Base-by-base conservation (phyloP, 2,329 filamentous ascomycete genomes). In the Simplicillium aogashimaense region DNA sequence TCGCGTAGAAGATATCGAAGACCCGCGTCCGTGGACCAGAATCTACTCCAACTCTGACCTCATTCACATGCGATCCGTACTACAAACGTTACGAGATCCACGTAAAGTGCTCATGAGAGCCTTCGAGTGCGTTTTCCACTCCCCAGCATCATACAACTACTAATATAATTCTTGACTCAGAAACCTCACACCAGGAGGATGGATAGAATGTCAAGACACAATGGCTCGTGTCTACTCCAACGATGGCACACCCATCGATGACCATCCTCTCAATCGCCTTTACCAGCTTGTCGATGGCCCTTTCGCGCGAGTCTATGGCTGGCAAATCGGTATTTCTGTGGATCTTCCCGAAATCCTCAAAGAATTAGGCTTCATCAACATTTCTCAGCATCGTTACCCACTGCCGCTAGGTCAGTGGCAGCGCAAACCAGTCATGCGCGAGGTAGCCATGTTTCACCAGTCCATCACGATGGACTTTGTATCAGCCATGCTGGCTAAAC, bases 31-130 rank as follows among this genome's bases (percentile, higher is more conserved):
- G 7, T 60, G 58, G 58, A 58, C 56, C 3, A 58, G 44, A 18
- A 59, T 60, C 13, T 64, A 64, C 38, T 43, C 44, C 17, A 48
- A 54, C 34, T 53, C 75, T 46, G 74, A 78, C 49, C 67, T 71
- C 42, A 69, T 80, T 35, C 73, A 78, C 49, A 54, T 66, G 16
- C 63, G 75, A 36, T 64, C 71, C 16, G 59, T 79, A 51, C 60
- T 66, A 6, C 66, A 66, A 16, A 69, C 66, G 25, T 64, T 80
- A 35, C 57, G 63, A 12, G 59, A 77, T 49, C 76, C 74, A 54
- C 59, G 60, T 3, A 57, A 57, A 16, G 55, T 80, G 36, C 54
- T 78, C 35, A 46, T 59, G 29, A 65, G 73, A 47, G 64, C 66
- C 11, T 73, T 68, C 43, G 55, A 59, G 61, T 64, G 54, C 20